Conservation (phyloP, 306 rosid genomes). For the Alnus glutinosa region DNA sequence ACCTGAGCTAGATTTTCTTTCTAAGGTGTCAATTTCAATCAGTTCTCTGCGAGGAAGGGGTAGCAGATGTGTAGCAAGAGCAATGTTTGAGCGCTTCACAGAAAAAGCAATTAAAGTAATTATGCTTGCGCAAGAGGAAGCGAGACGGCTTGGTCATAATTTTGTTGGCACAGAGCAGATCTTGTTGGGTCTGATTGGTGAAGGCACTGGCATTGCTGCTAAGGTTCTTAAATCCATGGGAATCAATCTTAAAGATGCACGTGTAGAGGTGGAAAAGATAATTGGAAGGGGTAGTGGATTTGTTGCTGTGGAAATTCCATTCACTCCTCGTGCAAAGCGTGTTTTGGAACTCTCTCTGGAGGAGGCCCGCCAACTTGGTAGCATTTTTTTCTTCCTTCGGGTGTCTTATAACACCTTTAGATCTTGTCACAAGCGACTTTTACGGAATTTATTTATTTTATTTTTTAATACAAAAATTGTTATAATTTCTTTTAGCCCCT, state of each 20-base stretch:
- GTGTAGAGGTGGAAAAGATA: constrained; percentile 97
- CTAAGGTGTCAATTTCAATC: constrained; percentile 51
- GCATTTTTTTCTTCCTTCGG: background rate
- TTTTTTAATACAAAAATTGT: background rate
- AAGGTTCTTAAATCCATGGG: constrained; percentile 98
- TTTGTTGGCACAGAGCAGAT: constrained; percentile 99
- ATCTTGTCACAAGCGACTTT: background rate
- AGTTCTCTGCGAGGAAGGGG: constrained; percentile 56
- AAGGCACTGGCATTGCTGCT: constrained; percentile 98
- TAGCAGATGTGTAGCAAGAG: constrained; percentile 67
- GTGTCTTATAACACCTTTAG: background rate
- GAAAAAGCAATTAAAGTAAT: constrained; percentile 97
- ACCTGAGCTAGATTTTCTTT: constrained; percentile 57
- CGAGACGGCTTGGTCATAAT: constrained; percentile 97
- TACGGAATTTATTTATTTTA: too few relatives aligned
- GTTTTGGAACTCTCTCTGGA: constrained; percentile 94
- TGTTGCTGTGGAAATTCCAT: constrained; percentile 97
- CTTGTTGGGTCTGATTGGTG: constrained; percentile 97
- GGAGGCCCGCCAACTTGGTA: constrained; percentile 99
- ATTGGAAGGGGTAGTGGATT: constrained; percentile 99
- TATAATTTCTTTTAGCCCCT: background rate
- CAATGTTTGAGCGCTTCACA: constrained; percentile 98
- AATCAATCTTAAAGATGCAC: constrained; percentile 94
- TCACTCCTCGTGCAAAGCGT: constrained; percentile 98
- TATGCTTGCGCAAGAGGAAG: constrained; percentile 99